Base-by-base conservation (phyloP, 805 yeast species). In the Cyberlindnera veronae region DNA sequence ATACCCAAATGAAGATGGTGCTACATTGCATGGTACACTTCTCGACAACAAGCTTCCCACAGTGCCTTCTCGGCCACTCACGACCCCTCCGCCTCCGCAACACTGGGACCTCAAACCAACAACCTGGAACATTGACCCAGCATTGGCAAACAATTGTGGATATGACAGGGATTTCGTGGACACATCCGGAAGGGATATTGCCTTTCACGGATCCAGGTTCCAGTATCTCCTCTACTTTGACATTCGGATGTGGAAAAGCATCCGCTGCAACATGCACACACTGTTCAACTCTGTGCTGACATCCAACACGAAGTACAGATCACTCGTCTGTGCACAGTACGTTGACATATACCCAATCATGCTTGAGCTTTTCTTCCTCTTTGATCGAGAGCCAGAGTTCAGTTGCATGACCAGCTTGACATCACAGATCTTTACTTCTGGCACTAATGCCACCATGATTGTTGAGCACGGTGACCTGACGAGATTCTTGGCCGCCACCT, bases 391-490 rank as follows among this genome's bases (percentile, higher is more conserved):
- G 47, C 91, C 95, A 0, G 95, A 88, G 49, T 66, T 72, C 48
- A 84, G 85, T 23, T 69, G 82, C n/a, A 72, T 87, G 71, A 71
- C 81, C 13, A 71, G 77, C 16, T 57, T 88, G 6, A 81, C 95
- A 0, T 77, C 93, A 0, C 96, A 88, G 60, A 62, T 88, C 5
- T 86, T 86, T 57, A 85, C 95, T 0, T 79, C 89, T 26, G 85
- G 91, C 0, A 67, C 83, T 0, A 80, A 81, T 49, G 82, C 93
- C 3, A 76, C 80, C 0, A 64, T 77, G 20, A 74, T 85, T 19
- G 70, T 79, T 6, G 61, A 67, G 22, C 84, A 79, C 51, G 87
- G 87, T 8, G 86, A 81, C 45, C 62, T 83, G 16, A 68, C 79
- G 2, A 69, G 79, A 35, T 73, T 84, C 41, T 61, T 84, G 41